phyloP scores from a whole-genome alignment of 1,284 basidiomycete genomes.

The Boletus sp. region DNA sequence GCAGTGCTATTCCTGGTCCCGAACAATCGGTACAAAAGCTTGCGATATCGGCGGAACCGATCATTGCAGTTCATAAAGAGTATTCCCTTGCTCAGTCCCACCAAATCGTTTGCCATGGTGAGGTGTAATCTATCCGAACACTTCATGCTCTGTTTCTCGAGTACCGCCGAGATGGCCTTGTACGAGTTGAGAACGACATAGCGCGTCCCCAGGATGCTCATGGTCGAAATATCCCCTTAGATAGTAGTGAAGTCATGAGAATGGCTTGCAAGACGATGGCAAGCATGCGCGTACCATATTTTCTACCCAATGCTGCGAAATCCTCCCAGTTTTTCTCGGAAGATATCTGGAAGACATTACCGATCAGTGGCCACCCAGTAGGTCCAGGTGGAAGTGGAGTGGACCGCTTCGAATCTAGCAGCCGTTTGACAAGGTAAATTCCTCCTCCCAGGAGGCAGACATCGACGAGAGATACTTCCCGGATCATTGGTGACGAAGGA shows the following conservation, averaged over 20 bases:
- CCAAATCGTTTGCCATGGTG: slow-evolving; percentile 28
- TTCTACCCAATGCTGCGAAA: slow-evolving; percentile 8
- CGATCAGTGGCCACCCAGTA: slow-evolving; percentile 31
- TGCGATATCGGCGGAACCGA: slow-evolving; percentile 23
- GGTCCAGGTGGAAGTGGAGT: background rate
- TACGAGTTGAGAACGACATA: slow-evolving; percentile 27
- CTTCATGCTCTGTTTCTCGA: slow-evolving; percentile 31
- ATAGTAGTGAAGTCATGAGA: background rate
- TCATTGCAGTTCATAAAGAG: slow-evolving; percentile 22
- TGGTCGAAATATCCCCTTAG: slow-evolving; percentile 25
- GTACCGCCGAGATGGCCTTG: slow-evolving; percentile 18
- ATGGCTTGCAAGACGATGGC: background rate
- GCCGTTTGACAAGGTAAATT: too few species aligned
- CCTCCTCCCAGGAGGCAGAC: background rate
- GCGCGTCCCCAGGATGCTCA: slow-evolving; percentile 20
- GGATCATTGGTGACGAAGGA: background rate
- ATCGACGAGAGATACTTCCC: background rate
- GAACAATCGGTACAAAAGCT: slow-evolving; percentile 25
- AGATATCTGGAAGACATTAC: slow-evolving; percentile 44
- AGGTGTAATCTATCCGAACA: slow-evolving; percentile 25
- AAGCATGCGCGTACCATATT: slow-evolving; percentile 35
- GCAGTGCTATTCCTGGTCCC: slow-evolving; percentile 24
- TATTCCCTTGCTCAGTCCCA: slow-evolving; percentile 24
- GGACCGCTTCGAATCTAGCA: background rate
- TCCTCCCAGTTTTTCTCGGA: background rate